These are phyloP conservation scores for Prunus davidiana DNA, from an alignment of 306 rosid genomes.

Conservation along the genomic window DNA sequence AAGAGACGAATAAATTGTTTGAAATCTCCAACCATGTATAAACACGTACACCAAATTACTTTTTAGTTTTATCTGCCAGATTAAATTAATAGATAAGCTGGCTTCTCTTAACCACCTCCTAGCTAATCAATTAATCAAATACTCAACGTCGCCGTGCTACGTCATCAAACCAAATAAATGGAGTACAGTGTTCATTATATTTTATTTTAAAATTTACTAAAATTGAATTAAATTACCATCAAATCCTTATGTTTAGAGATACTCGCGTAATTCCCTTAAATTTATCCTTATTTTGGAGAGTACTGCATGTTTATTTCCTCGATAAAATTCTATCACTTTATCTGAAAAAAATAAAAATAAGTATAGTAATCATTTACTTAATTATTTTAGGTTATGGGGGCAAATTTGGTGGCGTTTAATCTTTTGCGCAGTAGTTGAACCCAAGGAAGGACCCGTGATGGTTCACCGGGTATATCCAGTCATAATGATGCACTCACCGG, in stretches of 20 bases:
- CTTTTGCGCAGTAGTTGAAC: slow-evolving; percentile 35
- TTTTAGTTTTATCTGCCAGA: too few relatives aligned
- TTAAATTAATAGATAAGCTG: background rate
- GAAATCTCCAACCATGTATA: background rate
- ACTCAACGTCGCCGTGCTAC: background rate
- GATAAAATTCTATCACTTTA: too few relatives aligned
- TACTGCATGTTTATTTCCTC: too few relatives aligned
- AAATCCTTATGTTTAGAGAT: too few relatives aligned
- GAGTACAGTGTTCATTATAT: too few relatives aligned
- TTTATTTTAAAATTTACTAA: too few relatives aligned
- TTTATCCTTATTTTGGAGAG: too few relatives aligned
- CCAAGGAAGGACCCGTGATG: slow-evolving; percentile 57
- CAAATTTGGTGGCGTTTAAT: slow-evolving; percentile 19
- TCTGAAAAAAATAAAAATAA: too few relatives aligned
- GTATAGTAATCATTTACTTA: too few relatives aligned
- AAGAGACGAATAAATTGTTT: background rate
- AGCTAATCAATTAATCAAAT: background rate
- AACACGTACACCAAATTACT: background rate
- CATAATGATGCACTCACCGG: slow-evolving; percentile 33
- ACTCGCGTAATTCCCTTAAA: too few relatives aligned
- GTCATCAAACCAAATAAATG: background rate
- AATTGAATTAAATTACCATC: too few relatives aligned
- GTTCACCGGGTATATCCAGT: slow-evolving; percentile 45
- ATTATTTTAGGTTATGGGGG: slow-evolving; percentile 26
- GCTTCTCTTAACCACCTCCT: background rate